Percentiles rank a stretch among this genome's conserved stretches.
Conservation (phyloP, 176 grass and related monocot genomes). For the Zoysia pacifica region DNA sequence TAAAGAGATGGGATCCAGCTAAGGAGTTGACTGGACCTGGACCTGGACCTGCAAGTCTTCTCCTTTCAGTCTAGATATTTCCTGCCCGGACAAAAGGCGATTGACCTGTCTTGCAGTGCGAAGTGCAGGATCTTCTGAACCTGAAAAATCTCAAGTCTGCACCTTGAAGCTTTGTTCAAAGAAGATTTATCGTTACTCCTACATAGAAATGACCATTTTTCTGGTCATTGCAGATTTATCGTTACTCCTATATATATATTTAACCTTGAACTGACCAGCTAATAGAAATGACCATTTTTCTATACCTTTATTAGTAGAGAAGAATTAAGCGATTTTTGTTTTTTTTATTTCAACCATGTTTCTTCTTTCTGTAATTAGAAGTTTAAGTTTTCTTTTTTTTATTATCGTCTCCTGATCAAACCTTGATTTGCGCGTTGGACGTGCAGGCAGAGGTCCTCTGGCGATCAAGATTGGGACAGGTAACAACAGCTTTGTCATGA, state of each 20-base stretch:
- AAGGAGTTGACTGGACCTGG: neutral
- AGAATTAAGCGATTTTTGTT: no score
- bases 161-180: neutral
- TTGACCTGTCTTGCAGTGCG: neutral
- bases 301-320: no score
- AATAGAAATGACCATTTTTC: neutral
- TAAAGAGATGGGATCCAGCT: neutral
- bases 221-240: no score
- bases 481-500: constrained; percentile 17
- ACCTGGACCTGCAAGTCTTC: constrained; percentile 14
- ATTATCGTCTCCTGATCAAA: neutral
- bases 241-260: no score
- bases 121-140: neutral
- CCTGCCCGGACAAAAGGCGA: neutral
- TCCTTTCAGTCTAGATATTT: neutral
- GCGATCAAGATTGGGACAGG: constrained; percentile 19
- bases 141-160: neutral
- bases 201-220: no score
- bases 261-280: neutral
- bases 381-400: neutral
- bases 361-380: no score
- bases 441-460: neutral
- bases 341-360: no score
- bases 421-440: neutral
- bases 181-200: neutral